phyloP scores from a whole-genome alignment of 805 yeast species.

The Candida golubevii region DNA sequence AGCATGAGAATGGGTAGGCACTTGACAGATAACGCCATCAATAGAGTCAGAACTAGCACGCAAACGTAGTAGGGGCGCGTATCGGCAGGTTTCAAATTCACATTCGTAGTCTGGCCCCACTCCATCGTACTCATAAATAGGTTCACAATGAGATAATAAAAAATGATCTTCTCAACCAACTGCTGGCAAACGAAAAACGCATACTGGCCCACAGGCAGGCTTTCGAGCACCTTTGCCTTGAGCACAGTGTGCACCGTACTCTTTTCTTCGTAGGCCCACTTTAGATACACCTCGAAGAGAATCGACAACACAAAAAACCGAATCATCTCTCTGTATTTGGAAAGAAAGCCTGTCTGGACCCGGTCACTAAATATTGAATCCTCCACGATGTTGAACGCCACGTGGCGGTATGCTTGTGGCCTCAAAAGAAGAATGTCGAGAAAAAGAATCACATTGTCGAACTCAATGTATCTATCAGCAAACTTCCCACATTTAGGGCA shows the following conservation, averaged over 20 bases:
- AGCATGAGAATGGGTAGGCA: slow-evolving; percentile 88
- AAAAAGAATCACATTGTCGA: slow-evolving; percentile 77
- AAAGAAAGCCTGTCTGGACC: slow-evolving; percentile 1
- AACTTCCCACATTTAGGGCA: slow-evolving; percentile 68
- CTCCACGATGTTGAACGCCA: slow-evolving; percentile 67
- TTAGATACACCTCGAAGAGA: slow-evolving; percentile 82
- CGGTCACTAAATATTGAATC: slow-evolving; percentile 14
- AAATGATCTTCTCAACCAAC: slow-evolving; percentile 40
- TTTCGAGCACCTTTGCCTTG: slow-evolving; percentile 23
- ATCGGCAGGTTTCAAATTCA: slow-evolving; percentile 19
- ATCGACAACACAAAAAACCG: slow-evolving; percentile 59
- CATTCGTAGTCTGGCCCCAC: slow-evolving; percentile 21
- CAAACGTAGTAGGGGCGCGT: slow-evolving; percentile 34
- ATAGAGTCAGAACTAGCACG: slow-evolving; percentile 61
- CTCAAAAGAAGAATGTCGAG: slow-evolving; percentile 80
- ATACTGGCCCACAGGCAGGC: slow-evolving; percentile 49
- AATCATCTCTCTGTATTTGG: slow-evolving; percentile 21
- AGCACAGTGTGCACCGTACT: slow-evolving; percentile 30
- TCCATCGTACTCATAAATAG: slow-evolving; percentile 15
- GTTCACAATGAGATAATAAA: slow-evolving; percentile 35
- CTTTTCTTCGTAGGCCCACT: slow-evolving; percentile 88
- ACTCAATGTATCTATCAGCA: slow-evolving; percentile 90
- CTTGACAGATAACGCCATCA: slow-evolving; percentile 75
- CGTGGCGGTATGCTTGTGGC: slow-evolving; percentile 84
- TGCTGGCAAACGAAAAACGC: slow-evolving; percentile 51